These are phyloP conservation scores for Mentha longifolia DNA, from an alignment of 257 asterid species.

Conservation along the genomic window DNA sequence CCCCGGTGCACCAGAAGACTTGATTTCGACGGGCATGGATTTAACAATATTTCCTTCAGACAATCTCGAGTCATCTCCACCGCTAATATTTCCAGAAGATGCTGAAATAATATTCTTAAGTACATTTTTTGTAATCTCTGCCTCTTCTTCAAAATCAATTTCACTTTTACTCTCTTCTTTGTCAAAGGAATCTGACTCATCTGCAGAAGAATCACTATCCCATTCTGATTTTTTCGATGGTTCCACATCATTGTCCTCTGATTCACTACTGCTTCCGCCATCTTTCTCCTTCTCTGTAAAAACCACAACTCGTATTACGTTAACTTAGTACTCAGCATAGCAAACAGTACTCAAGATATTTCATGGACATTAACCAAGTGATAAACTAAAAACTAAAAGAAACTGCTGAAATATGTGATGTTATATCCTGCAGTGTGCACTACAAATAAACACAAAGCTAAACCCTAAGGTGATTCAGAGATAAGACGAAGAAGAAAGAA, in stretches of 20 bases:
- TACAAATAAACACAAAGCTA: neutral
- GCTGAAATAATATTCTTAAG: slow-evolving; percentile 61
- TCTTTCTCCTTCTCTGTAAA: slow-evolving; percentile 50
- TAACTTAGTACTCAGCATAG: slow-evolving; percentile 14
- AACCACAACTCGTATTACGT: slow-evolving; percentile 12
- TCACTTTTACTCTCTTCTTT: slow-evolving; percentile 43
- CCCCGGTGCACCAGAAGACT: slow-evolving; percentile 37
- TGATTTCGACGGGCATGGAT: slow-evolving; percentile 36
- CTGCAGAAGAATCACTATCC: slow-evolving; percentile 42
- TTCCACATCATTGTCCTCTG: slow-evolving; percentile 53
- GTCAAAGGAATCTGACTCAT: slow-evolving; percentile 49
- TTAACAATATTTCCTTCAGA: slow-evolving; percentile 48
- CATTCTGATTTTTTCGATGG: slow-evolving; percentile 43
- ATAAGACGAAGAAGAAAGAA: neutral
- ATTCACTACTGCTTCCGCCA: slow-evolving; percentile 57
- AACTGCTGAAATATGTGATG: neutral
- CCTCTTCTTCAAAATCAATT: slow-evolving; percentile 71
- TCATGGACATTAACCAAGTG: neutral
- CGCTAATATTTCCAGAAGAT: slow-evolving; percentile 46
- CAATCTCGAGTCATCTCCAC: slow-evolving; percentile 34
- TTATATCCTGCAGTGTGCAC: neutral
- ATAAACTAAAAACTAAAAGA: neutral
- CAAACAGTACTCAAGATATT: slow-evolving; percentile 1
- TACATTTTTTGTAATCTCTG: slow-evolving; percentile 74
- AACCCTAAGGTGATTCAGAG: neutral